A percentile compares a stretch with the other conserved stretches of the same genome.
Conservation (phyloP, 2,329 filamentous ascomycete species). For the Massarina eburnea region DNA sequence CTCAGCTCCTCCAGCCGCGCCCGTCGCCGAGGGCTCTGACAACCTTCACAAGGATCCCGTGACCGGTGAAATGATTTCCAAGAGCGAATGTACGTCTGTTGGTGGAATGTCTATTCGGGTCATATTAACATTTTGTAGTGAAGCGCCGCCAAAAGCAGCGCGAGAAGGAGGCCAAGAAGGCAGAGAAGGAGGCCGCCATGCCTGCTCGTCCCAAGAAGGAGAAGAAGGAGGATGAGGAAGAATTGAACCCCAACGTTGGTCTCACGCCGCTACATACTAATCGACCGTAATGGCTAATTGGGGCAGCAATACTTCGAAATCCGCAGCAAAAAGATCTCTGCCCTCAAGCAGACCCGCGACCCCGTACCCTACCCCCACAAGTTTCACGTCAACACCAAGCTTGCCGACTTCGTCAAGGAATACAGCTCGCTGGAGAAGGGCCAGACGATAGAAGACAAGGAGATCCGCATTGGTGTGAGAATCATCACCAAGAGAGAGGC, state of each 20-base stretch:
- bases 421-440: conserved; percentile 85
- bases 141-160: conserved; percentile 96
- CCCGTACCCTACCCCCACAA: conserved; percentile 88
- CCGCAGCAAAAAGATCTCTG: conserved; percentile 78
- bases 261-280: conserved; percentile 10
- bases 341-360: conserved; percentile 70
- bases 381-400: conserved; percentile 83
- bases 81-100: conserved; percentile 45
- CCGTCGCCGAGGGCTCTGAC: conserved; percentile 33
- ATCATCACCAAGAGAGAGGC: conserved; percentile 55
- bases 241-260: conserved; percentile 73
- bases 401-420: conserved; percentile 76
- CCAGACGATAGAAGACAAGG: conserved; percentile 74
- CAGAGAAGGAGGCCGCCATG: conserved; percentile 74
- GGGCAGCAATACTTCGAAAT: conserved; percentile 91
- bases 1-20: conserved; percentile 24
- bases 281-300: conserved; percentile 13
- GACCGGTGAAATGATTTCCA: conserved; percentile 76
- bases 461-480: conserved; percentile 77
- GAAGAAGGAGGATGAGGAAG: conserved; percentile 69
- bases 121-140: conserved; percentile 71
- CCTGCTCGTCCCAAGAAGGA: conserved; percentile 60
- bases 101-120: neutral
- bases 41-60: conserved; percentile 88
- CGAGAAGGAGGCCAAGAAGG: conserved; percentile 86